Evolutionary conservation across 306 rosid genomes (phyloP).

Genomic region (Gleditsia sinensis): DNA sequence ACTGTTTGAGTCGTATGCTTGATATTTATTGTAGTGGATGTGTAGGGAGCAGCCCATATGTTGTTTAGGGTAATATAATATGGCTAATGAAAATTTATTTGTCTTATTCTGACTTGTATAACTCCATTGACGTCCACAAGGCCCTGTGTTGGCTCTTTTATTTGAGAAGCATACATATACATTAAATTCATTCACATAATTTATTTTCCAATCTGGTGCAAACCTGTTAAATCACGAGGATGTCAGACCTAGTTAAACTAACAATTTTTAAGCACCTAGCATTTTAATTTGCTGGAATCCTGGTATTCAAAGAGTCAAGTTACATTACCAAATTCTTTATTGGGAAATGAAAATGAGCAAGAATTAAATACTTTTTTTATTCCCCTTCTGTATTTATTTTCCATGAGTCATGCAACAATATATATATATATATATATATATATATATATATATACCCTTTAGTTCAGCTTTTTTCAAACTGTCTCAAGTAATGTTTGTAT

Average conservation of each 20-base stretch:
- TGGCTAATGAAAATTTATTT: background rate
- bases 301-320: background rate
- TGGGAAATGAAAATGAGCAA: background rate
- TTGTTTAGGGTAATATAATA: background rate
- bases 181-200: background rate
- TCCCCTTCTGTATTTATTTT: background rate
- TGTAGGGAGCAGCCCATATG: background rate
- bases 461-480: conserved; percentile 2
- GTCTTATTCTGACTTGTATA: background rate
- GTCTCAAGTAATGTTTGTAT: conserved; percentile 35
- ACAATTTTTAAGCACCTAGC: background rate
- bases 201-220: background rate
- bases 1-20: background rate
- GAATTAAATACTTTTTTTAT: background rate
- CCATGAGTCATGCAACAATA: background rate
- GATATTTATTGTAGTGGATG: background rate
- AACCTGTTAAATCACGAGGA: background rate
- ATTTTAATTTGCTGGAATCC: background rate
- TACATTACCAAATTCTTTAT: background rate
- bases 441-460: background rate
- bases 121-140: background rate
- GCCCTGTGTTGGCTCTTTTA: background rate
- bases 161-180: background rate
- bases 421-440: no score
- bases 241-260: background rate